A percentile compares a stretch with the other conserved stretches of the same genome.
These are phyloP conservation scores for Aspergillus bridgeri DNA, from an alignment of 495 filamentous ascomycete species.

Conservation along the genomic window DNA sequence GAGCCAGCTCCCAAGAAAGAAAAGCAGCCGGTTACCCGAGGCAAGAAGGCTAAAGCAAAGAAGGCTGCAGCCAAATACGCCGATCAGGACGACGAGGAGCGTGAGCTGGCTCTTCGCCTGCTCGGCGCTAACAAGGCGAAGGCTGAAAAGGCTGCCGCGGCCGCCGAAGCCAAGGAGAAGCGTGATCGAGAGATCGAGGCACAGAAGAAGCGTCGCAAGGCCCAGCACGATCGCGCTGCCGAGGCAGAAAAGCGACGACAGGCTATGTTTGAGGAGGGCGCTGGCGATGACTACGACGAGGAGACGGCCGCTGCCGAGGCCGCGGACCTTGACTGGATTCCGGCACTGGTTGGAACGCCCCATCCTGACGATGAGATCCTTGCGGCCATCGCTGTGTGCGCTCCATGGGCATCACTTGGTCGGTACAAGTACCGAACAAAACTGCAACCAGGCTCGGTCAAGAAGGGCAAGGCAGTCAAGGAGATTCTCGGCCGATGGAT, in stretches of 20 bases:
- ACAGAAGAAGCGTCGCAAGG: slow-evolving; percentile 65
- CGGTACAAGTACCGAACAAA: slow-evolving; percentile 88
- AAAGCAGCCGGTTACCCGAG: slow-evolving; percentile 56
- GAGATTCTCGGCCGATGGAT: slow-evolving; percentile 79
- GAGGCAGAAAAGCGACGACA: slow-evolving; percentile 58
- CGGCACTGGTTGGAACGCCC: slow-evolving; percentile 72
- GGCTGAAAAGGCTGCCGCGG: slow-evolving; percentile 46
- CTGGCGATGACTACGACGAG: slow-evolving; percentile 56
- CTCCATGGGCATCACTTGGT: slow-evolving; percentile 77
- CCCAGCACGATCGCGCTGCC: slow-evolving; percentile 72
- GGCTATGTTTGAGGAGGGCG: slow-evolving; percentile 51
- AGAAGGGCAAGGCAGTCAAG: slow-evolving; percentile 93
- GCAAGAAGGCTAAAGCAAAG: slow-evolving; percentile 80
- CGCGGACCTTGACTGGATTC: slow-evolving; percentile 57
- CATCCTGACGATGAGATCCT: slow-evolving; percentile 83
- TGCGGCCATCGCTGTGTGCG: slow-evolving; percentile 84
- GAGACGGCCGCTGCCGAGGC: slow-evolving; percentile 45
- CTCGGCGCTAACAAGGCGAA: slow-evolving; percentile 67
- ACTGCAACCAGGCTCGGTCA: slow-evolving; percentile 81
- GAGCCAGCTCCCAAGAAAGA: slow-evolving; percentile 19
- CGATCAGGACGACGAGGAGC: slow-evolving; percentile 91
- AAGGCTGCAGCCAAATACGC: slow-evolving; percentile 89
- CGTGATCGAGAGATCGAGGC: slow-evolving; percentile 61
- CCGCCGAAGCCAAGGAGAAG: slow-evolving; percentile 48
- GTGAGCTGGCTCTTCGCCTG: slow-evolving; percentile 72